Evolutionary conservation across 2,329 filamentous ascomycete species (phyloP).

Genomic region (Colletotrichum musicola): DNA sequence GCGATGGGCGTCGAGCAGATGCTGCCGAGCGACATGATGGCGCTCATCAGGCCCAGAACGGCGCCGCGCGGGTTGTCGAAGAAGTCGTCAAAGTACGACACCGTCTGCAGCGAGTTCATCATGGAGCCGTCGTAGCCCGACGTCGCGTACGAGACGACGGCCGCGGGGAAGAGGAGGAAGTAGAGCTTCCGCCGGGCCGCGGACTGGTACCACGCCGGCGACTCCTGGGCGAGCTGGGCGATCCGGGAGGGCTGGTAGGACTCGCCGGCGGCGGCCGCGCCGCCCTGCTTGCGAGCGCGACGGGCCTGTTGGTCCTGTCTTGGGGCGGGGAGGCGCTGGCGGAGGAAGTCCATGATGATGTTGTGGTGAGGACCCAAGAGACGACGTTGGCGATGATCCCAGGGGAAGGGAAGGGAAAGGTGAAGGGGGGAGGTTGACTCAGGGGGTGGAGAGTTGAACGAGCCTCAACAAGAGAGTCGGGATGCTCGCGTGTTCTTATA

Average conservation of each 20-base stretch:
- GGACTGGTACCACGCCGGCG: slow-evolving; percentile 48
- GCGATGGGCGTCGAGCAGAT: slow-evolving; percentile 52
- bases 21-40: slow-evolving; percentile 62
- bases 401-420: background rate
- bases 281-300: slow-evolving; percentile 41
- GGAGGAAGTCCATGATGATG: slow-evolving; percentile 42
- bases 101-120: slow-evolving; percentile 62
- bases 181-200: slow-evolving; percentile 47
- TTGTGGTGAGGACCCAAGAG: background rate
- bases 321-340: slow-evolving; percentile 44
- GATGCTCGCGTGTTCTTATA: slow-evolving; percentile 17
- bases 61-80: slow-evolving; percentile 50
- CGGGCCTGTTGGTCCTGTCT: slow-evolving; percentile 42
- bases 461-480: background rate
- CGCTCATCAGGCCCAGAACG: slow-evolving; percentile 49
- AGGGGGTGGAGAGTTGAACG: background rate
- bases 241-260: slow-evolving; percentile 45
- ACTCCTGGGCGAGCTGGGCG: slow-evolving; percentile 44
- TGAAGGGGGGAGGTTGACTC: slow-evolving; percentile 6
- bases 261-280: slow-evolving; percentile 17
- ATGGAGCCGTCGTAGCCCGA: slow-evolving; percentile 64
- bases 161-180: slow-evolving; percentile 49
- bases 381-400: background rate
- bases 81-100: slow-evolving; percentile 57
- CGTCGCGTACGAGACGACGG: slow-evolving; percentile 54